Conservation (phyloP, 2,329 filamentous ascomycete genomes). For the Periconia macrospinosa region DNA sequence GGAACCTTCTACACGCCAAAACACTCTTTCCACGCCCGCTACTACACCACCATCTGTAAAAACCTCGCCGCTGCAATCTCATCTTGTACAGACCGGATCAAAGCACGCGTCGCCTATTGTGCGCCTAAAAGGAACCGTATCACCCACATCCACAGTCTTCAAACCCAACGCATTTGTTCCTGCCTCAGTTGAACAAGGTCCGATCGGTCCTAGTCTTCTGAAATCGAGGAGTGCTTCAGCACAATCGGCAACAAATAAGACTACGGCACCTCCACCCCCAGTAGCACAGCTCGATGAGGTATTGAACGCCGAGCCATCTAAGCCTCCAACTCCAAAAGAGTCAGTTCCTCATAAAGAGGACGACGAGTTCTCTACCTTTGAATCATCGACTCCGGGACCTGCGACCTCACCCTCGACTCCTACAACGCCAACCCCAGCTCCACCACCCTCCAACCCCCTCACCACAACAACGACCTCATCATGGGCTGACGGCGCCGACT, state of each 20-base stretch:
- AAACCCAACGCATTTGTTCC: constrained; percentile 32
- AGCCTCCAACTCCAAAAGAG: background rate
- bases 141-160: constrained; percentile 38
- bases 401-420: constrained; percentile 5
- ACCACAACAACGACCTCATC: constrained; percentile 18
- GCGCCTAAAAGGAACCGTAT: constrained; percentile 34
- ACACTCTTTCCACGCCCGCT: constrained; percentile 12
- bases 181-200: constrained; percentile 22
- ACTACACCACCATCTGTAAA: constrained; percentile 14
- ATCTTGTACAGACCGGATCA: constrained; percentile 14
- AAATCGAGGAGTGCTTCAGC: constrained; percentile 23
- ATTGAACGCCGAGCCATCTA: background rate
- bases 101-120: constrained; percentile 34
- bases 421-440: constrained; percentile 2
- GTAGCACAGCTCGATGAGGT: constrained; percentile 7
- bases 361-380: constrained; percentile 7
- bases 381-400: background rate
- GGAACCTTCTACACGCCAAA: constrained; percentile 9
- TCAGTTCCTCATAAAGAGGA: background rate
- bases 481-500: constrained; percentile 16
- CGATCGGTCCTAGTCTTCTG: constrained; percentile 32
- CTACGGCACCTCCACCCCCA: background rate
- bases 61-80: constrained; percentile 9
- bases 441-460: constrained; percentile 9
- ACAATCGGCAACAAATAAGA: constrained; percentile 12